phyloP scores from a whole-genome alignment of 345 rosid genomes.

The Gossypium arboreum region DNA sequence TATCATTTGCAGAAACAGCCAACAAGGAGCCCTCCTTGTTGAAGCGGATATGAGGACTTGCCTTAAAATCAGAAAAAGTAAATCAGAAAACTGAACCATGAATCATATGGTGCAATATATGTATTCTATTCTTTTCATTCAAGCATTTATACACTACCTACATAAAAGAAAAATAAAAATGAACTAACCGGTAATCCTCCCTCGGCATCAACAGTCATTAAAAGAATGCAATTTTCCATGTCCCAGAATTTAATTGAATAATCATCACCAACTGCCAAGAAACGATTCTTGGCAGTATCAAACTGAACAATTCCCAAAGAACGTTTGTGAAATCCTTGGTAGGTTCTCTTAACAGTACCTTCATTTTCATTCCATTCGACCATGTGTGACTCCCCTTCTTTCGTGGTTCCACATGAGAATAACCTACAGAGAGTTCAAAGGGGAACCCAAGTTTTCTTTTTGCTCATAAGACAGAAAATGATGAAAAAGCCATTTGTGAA shows the following conservation, averaged over 20 bases:
- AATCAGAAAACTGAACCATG: background rate
- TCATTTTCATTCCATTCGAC: slow-evolving; percentile 54
- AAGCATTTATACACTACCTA: slow-evolving; percentile 1
- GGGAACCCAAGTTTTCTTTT: background rate
- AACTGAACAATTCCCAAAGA: slow-evolving; percentile 40
- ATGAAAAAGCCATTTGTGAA: background rate
- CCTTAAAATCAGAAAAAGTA: slow-evolving; percentile 25
- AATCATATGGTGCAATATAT: slow-evolving; percentile 4
- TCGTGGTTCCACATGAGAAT: slow-evolving; percentile 42
- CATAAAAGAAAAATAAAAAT: background rate
- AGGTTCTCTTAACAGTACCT: slow-evolving; percentile 35
- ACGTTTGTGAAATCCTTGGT: slow-evolving; percentile 36
- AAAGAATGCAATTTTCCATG: slow-evolving; percentile 34
- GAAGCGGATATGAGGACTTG: slow-evolving; percentile 40
- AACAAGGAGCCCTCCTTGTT: slow-evolving; percentile 40
- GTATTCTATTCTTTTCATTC: background rate
- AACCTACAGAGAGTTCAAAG: slow-evolving; percentile 23
- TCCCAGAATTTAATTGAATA: slow-evolving; percentile 39
- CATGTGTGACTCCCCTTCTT: slow-evolving; percentile 37
- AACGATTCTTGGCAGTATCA: slow-evolving; percentile 34
- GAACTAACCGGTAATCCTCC: slow-evolving; percentile 39
- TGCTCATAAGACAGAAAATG: slow-evolving; percentile 2
- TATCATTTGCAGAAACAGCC: slow-evolving; percentile 43
- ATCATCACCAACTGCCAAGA: slow-evolving; percentile 45
- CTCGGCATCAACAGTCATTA: slow-evolving; percentile 31